A percentile compares a stretch with the other conserved stretches of the same genome.
phyloP scores from a whole-genome alignment of 257 asterid genomes.

The Scutellaria barbata region DNA sequence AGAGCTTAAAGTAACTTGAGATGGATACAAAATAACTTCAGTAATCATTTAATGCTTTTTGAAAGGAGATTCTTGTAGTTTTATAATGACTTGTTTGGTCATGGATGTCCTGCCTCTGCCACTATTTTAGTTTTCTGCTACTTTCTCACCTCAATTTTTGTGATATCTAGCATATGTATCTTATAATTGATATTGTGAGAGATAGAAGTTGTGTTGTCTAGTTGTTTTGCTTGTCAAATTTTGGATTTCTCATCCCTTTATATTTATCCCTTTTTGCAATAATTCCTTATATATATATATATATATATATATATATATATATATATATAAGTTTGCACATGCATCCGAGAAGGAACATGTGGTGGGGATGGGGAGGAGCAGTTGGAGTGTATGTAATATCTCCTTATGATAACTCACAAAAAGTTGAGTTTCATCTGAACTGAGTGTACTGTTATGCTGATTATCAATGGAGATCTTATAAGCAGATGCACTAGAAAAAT shows the following conservation, averaged over 20 bases:
- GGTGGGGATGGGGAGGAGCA: slow-evolving; percentile 11
- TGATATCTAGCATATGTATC: background rate
- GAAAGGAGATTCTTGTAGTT: slow-evolving; percentile 11
- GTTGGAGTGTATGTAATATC: slow-evolving; percentile 7
- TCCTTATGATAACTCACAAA: slow-evolving; percentile 10
- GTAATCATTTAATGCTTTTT: slow-evolving; percentile 7
- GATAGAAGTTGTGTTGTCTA: no score
- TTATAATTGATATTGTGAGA: no score
- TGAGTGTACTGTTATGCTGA: background rate
- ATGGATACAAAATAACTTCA: background rate
- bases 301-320: no score
- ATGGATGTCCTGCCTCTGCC: slow-evolving; percentile 15
- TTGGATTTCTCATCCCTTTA: no score
- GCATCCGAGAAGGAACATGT: slow-evolving; percentile 1
- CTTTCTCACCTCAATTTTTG: background rate
- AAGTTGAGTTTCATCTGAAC: background rate
- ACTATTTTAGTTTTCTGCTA: slow-evolving; percentile 1
- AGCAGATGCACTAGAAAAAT: slow-evolving; percentile 19
- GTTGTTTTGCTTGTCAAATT: no score
- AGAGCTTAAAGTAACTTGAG: slow-evolving; percentile 24
- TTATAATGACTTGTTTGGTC: slow-evolving; percentile 6
- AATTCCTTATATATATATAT: no score
- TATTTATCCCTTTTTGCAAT: no score
- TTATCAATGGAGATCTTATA: background rate
- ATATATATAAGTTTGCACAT: no score